Conservation (phyloP, 768 basidiomycete species). For the Suillus subalutaceus region DNA sequence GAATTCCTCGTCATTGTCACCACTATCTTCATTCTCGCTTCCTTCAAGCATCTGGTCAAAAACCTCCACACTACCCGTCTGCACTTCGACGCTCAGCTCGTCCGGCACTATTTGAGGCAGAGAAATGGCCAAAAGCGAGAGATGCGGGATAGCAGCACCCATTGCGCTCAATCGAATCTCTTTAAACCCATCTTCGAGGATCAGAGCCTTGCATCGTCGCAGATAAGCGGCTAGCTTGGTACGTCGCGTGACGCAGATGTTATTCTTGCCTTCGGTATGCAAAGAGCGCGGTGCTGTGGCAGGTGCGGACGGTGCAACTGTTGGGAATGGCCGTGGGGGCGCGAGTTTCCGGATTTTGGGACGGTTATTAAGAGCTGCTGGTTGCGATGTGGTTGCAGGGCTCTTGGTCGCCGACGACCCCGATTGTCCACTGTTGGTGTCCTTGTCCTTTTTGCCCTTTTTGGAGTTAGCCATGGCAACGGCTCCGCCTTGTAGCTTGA, state of each 20-base stretch:
- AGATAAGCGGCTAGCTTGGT: slow-evolving; percentile 74
- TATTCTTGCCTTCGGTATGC: slow-evolving; percentile 79
- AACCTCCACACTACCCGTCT: slow-evolving; percentile 72
- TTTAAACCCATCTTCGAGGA: slow-evolving; percentile 80
- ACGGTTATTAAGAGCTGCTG: slow-evolving; percentile 14
- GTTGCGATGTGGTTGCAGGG: neutral
- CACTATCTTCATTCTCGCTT: slow-evolving; percentile 70
- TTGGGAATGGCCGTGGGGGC: slow-evolving; percentile 76
- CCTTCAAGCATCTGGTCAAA: slow-evolving; percentile 80
- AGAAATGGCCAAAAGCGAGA: slow-evolving; percentile 68
- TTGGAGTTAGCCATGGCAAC: neutral
- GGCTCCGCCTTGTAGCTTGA: neutral
- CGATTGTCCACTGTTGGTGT: neutral
- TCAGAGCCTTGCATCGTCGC: slow-evolving; percentile 71
- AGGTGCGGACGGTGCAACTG: slow-evolving; percentile 72
- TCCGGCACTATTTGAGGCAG: slow-evolving; percentile 74
- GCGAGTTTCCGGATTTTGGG: slow-evolving; percentile 63
- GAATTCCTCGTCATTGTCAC: slow-evolving; percentile 56
- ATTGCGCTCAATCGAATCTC: slow-evolving; percentile 77
- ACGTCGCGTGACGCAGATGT: slow-evolving; percentile 79
- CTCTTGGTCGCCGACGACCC: neutral
- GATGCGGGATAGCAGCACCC: slow-evolving; percentile 88
- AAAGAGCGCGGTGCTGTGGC: slow-evolving; percentile 81
- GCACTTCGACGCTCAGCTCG: slow-evolving; percentile 63
- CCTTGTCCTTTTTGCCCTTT: neutral